Base-by-base conservation (phyloP, 2,329 filamentous ascomycete species). In the Fonsecaea monophora region DNA sequence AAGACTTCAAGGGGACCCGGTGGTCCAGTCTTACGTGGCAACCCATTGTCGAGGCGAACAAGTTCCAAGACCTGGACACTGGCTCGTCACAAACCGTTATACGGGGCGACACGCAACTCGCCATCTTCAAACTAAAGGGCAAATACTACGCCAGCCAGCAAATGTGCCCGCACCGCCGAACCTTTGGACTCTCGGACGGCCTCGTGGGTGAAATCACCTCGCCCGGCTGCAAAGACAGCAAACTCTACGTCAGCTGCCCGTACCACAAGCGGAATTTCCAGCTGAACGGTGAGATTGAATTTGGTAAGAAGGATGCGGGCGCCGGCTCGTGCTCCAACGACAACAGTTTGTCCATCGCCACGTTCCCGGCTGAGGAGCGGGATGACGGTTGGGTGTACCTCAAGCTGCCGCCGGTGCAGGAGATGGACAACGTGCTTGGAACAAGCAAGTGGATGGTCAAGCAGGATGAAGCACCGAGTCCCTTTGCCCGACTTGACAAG, bases 151-250 rank as follows among this genome's bases (percentile, higher is more conserved):
- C 91, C 66, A 91, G 90, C 13, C 93, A 97, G 80, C 92, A 97
- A 76, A 97, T 97, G 93, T 97, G 93, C 77, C 93, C 93, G 9
- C 92, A 96, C 81, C 95, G 94, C 80, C 89, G 92, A 10, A 89
- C 92, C 0, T 97, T 97, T 74, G 90, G 94, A n/a, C 86, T 97
- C 32, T 90, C 90, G 0, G 94, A 97, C 76, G 92, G 92, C 1
- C 81, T 97, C 8, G 85, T 97, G 55, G 93, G 94, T 48, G 89
- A 92, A 70, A 68, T 68, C 77, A 64, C 60, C 2, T 53, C 63
- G 35, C 53, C 70, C 56, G 62, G 80, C 55, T 73, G 77, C 66
- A 74, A 81, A 66, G 77, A 82, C 53, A 83, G 86, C 68, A 89
- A 88, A 67, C 88, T 93, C n/a, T 96, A 90, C 89, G 87, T 97